Conservation (phyloP, 2,329 filamentous ascomycete genomes). For the Fusarium redolens region DNA sequence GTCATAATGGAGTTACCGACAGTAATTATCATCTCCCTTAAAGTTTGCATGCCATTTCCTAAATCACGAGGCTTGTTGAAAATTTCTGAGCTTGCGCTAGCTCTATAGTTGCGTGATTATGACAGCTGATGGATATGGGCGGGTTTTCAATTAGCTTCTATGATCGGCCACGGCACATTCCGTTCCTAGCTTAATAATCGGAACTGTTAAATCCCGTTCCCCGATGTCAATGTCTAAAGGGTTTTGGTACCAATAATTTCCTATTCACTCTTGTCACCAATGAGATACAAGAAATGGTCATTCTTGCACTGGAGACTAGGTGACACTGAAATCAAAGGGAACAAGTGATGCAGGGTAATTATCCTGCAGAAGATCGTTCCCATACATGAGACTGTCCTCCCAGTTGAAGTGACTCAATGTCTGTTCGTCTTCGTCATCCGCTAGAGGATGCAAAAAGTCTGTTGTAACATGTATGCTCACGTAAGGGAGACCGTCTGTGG, state of each 20-base stretch:
- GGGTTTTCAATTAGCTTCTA: neutral
- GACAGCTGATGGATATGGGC: neutral
- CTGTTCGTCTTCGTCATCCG: neutral
- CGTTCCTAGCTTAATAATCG: neutral
- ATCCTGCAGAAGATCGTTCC: neutral
- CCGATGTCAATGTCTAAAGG: neutral
- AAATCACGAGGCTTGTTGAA: neutral
- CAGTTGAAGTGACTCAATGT: neutral
- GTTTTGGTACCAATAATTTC: neutral
- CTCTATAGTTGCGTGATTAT: neutral
- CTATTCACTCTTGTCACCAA: neutral
- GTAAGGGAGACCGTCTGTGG: neutral
- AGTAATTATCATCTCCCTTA: neutral
- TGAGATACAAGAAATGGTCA: neutral
- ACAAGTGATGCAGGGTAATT: conserved; percentile 3
- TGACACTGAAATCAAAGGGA: conserved; percentile 8
- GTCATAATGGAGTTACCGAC: neutral
- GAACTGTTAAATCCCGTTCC: neutral
- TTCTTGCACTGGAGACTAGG: neutral
- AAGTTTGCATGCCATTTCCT: neutral
- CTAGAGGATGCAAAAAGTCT: conserved; percentile 17
- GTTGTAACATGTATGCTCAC: conserved; percentile 20
- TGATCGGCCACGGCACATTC: neutral
- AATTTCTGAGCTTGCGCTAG: neutral
- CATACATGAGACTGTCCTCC: neutral